Base-by-base conservation (phyloP, 495 filamentous ascomycete genomes). In the Achaetomiella virescens region DNA sequence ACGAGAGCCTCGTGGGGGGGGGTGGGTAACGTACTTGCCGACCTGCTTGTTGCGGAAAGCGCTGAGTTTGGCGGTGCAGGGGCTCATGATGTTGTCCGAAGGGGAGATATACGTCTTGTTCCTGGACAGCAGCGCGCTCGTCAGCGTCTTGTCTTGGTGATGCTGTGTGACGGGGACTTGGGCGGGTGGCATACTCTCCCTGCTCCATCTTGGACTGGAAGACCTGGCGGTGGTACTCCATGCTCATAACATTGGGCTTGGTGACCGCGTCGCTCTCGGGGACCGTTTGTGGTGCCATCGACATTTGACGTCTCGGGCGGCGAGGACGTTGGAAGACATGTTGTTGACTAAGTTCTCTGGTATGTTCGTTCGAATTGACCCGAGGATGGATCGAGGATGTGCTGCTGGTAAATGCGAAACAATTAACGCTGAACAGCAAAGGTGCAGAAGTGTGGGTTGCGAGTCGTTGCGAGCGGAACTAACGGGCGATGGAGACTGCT, bases 11-110 rank as follows among this genome's bases (percentile, higher is more conserved):
- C 20, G 44, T 25, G 11, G 21, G 47, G 46, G n/a, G 24, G 7
- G 11, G 42, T 7, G 6, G 3, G 18, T 8, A 29, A 78, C 81
- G 66, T 73, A 85, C 82, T 86, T 88, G 61, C 72, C 70, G 62
- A 88, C 86, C 36, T 86, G 85, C 78, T 91, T 91, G 67, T 81
- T 86, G 75, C 90, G 90, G 67, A 91, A 82, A 44, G 87, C 84
- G 49, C 77, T 86, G 63, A 97, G 72, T 73, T 97, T 97, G 72
- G 88, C 85, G n/a, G 89, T 91, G 71, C 89, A 91, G 15, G 91
- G 91, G 57, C 86, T 90, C 86, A 95, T 86, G 72, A 97, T 89
- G 67, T 83, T 86, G 66, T 97, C 91, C 11, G 89, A 93, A 0
- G 91, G 91, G n/a, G 88, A 93, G 66, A 96, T 75, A 73, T 95